phyloP scores from a whole-genome alignment of 2,329 filamentous ascomycete species.

The Ascochyta clinopodiicola region DNA sequence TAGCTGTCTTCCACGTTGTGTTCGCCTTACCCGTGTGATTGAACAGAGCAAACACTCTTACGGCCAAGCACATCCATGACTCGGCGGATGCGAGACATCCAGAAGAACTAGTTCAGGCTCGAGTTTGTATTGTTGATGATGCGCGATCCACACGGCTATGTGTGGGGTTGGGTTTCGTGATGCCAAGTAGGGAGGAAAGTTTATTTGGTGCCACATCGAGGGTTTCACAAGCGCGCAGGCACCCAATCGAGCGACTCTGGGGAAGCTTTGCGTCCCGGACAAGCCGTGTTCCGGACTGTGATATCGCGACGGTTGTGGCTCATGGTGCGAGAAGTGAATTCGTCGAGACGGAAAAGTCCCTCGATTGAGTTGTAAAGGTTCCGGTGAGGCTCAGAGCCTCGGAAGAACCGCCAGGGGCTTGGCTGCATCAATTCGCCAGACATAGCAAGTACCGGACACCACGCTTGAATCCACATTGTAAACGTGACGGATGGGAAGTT shows the following conservation, averaged over 20 bases:
- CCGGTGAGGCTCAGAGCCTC: constrained; percentile 1
- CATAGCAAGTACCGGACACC: constrained; percentile 3
- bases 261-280: constrained; percentile 28
- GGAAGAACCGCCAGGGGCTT: neutral
- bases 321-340: neutral
- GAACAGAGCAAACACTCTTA: neutral
- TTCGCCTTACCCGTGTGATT: neutral
- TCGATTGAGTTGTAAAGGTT: constrained; percentile 2
- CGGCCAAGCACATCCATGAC: constrained; percentile 8
- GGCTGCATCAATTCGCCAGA: constrained; percentile 2
- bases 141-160: constrained; percentile 18
- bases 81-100: constrained; percentile 7
- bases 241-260: constrained; percentile 22
- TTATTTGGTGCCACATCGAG: constrained; percentile 38
- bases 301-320: constrained; percentile 18
- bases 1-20: neutral
- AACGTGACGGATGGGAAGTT: neutral
- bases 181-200: constrained; percentile 25
- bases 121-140: constrained; percentile 23
- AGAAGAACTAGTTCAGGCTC: constrained; percentile 9
- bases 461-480: constrained; percentile 1
- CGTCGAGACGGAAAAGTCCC: constrained; percentile 3
- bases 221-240: constrained; percentile 36
- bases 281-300: constrained; percentile 26
- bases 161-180: constrained; percentile 30